Percentiles rank a stretch among this genome's conserved stretches.
phyloP scores from a whole-genome alignment of 2,329 filamentous ascomycete species.

The Penicillium sp. region DNA sequence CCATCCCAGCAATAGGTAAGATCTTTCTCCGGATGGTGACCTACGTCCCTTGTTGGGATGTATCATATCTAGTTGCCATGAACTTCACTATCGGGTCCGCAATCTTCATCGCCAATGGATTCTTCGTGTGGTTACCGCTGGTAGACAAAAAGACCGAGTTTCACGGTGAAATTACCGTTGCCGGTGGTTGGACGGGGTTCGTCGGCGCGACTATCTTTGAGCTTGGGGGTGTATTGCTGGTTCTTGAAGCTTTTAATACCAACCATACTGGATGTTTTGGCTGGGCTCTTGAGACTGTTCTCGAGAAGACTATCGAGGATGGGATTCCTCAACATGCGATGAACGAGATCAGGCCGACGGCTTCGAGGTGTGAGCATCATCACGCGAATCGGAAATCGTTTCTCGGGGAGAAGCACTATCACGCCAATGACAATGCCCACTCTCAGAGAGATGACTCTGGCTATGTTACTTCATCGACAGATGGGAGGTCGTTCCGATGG shows the following conservation, averaged over 20 bases:
- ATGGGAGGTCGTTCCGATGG: conserved; percentile 55
- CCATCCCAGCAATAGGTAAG: conserved; percentile 30
- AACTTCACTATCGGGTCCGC: conserved; percentile 56
- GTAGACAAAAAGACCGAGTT: conserved; percentile 56
- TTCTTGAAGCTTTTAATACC: conserved; percentile 69
- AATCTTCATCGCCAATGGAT: conserved; percentile 61
- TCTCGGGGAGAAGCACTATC: background rate
- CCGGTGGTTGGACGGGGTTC: conserved; percentile 63
- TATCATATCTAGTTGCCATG: conserved; percentile 56
- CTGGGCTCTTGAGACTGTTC: conserved; percentile 61
- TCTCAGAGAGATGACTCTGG: background rate
- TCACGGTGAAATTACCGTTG: conserved; percentile 51
- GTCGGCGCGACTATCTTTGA: conserved; percentile 69
- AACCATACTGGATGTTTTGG: conserved; percentile 66
- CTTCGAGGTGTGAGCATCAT: conserved; percentile 42
- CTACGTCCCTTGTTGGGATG: conserved; percentile 56
- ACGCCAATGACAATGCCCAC: background rate
- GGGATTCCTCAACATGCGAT: conserved; percentile 2
- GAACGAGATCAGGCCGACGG: conserved; percentile 17
- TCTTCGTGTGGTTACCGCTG: conserved; percentile 64
- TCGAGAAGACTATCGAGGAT: conserved; percentile 36
- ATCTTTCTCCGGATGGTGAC: conserved; percentile 52
- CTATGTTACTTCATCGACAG: conserved; percentile 14
- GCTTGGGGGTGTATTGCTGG: conserved; percentile 60
- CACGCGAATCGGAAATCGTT: conserved; percentile 41